These are phyloP conservation scores for Clitoria ternatea DNA, from an alignment of 306 rosid species.

Conservation along the genomic window DNA sequence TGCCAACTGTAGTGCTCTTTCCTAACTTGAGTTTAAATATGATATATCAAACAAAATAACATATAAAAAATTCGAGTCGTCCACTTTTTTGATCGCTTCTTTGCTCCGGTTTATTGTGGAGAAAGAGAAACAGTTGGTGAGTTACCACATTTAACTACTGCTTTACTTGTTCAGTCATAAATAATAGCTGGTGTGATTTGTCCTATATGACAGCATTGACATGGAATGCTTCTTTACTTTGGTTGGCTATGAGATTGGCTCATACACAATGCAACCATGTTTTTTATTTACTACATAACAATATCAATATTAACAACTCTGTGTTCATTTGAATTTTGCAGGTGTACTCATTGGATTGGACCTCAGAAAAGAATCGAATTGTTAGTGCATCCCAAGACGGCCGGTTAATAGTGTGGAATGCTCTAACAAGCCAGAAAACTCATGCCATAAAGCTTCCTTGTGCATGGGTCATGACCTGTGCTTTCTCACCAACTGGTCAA, in stretches of 20 bases:
- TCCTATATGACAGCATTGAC: background rate
- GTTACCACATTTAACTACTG: background rate
- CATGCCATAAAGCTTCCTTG: slow-evolving; percentile 93
- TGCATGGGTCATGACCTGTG: slow-evolving; percentile 99
- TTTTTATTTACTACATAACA: background rate
- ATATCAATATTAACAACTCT: background rate
- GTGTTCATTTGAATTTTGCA: slow-evolving; percentile 27
- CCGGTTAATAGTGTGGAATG: slow-evolving; percentile 91
- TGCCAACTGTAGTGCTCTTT: no score
- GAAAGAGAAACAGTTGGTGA: background rate
- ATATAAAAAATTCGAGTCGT: no score
- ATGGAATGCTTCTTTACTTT: background rate
- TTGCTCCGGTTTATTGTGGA: background rate
- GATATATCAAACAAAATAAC: no score
- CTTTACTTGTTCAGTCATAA: background rate
- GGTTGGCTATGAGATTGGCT: background rate
- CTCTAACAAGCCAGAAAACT: slow-evolving; percentile 93
- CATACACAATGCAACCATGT: background rate
- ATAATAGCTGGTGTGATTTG: background rate
- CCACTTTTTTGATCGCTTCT: background rate
- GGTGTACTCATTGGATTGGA: slow-evolving; percentile 99
- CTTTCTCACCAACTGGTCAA: slow-evolving; percentile 89
- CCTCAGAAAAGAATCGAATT: slow-evolving; percentile 76
- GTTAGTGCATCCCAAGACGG: slow-evolving; percentile 99
- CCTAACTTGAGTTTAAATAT: no score